These are phyloP conservation scores for Sporothrix brunneoviolacea DNA, from an alignment of 2,329 filamentous ascomycete species.

Conservation along the genomic window DNA sequence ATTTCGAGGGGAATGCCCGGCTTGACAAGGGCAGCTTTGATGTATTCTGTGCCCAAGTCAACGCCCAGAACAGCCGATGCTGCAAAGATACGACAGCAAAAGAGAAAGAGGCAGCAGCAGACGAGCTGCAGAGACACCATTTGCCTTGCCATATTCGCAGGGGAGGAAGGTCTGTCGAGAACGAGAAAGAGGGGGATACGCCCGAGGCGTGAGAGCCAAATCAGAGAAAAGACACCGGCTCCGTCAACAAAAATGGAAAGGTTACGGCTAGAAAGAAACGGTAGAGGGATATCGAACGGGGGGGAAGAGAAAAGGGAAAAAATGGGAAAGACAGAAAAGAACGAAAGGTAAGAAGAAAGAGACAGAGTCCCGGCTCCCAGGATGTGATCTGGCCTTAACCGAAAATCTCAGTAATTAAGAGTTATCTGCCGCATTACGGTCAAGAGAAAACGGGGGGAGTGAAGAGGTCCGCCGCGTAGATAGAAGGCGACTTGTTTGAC, in stretches of 20 bases:
- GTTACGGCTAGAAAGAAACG: no score
- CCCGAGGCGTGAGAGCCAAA: not conserved
- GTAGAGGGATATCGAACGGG: no score
- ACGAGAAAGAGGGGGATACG: not conserved
- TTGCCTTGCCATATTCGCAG: slow-evolving; percentile 32
- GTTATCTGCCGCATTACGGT: not conserved
- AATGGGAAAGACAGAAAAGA: not conserved
- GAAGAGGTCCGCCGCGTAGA: not conserved
- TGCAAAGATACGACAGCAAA: slow-evolving; percentile 44
- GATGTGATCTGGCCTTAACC: slow-evolving; percentile 11
- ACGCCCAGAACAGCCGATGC: slow-evolving; percentile 77
- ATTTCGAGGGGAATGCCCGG: slow-evolving; percentile 96
- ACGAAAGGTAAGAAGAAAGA: not conserved
- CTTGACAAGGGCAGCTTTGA: slow-evolving; percentile 94
- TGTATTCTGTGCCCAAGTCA: slow-evolving; percentile 92
- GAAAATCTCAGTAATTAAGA: not conserved
- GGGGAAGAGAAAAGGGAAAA: not conserved
- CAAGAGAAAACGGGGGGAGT: no score
- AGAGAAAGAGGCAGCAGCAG: slow-evolving; percentile 35
- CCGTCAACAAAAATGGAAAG: no score
- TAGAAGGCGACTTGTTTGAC: no score
- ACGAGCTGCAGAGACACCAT: slow-evolving; percentile 29
- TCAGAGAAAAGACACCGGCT: no score
- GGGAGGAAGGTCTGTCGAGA: not conserved
- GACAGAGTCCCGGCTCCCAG: not conserved